Conservation (phyloP, 2,329 filamentous ascomycete genomes). For the Cordyceps tenuipes region DNA sequence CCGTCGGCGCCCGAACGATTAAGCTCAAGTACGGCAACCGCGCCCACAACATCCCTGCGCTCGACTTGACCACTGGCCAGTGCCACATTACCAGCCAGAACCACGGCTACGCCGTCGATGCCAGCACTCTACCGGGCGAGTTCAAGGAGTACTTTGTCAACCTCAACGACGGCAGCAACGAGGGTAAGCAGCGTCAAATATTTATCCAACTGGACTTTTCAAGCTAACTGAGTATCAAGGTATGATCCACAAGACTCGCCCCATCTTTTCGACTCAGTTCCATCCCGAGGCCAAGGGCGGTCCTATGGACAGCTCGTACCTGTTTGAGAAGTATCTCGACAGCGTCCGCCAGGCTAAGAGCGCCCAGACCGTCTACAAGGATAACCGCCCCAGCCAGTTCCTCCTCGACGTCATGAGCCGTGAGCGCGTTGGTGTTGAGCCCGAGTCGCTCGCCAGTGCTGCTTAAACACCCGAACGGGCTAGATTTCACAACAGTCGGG, state of each 20-base stretch:
- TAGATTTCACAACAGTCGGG: neutral
- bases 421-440: constrained; percentile 86
- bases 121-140: constrained; percentile 68
- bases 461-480: neutral
- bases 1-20: constrained; percentile 79
- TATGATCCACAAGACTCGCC: constrained; percentile 90
- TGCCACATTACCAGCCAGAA: constrained; percentile 99
- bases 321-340: constrained; percentile 94
- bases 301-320: constrained; percentile 87
- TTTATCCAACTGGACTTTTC: neutral
- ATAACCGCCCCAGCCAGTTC: constrained; percentile 79
- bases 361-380: constrained; percentile 67
- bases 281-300: constrained; percentile 97
- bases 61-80: constrained; percentile 89
- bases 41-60: constrained; percentile 93
- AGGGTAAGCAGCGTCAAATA: constrained; percentile 45
- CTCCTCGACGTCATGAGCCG: constrained; percentile 87
- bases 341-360: constrained; percentile 86
- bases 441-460: constrained; percentile 21
- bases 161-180: constrained; percentile 94
- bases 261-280: constrained; percentile 98
- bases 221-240: constrained; percentile 28
- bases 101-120: constrained; percentile 93
- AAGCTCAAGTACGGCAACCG: constrained; percentile 99
- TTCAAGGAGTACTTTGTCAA: constrained; percentile 99